These are phyloP conservation scores for Maudiozyma bulderi DNA, from an alignment of 805 yeast genomes.

Conservation along the genomic window DNA sequence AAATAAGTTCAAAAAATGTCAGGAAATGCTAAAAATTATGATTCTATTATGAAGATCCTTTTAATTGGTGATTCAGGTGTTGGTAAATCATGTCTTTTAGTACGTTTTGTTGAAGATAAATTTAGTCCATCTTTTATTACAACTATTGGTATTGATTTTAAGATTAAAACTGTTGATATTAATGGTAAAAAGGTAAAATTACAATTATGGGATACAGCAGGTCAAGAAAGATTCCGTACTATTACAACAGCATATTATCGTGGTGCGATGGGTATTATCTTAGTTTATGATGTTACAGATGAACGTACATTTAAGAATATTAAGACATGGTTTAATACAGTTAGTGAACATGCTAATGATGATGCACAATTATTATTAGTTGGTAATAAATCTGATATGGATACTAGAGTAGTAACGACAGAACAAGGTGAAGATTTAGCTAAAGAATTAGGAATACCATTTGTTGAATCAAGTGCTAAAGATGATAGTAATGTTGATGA, in stretches of 20 bases:
- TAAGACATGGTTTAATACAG: constrained; percentile 90
- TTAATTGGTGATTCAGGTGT: constrained; percentile 91
- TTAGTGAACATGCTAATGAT: constrained; percentile 90
- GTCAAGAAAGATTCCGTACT: constrained; percentile 89
- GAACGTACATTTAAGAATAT: constrained; percentile 87
- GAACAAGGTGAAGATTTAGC: constrained; percentile 91
- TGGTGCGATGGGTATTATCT: constrained; percentile 80
- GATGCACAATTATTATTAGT: constrained; percentile 93
- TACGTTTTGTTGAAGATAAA: constrained; percentile 91
- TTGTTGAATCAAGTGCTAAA: constrained; percentile 93
- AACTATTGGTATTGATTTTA: constrained; percentile 95
- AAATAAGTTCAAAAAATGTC: constrained; percentile 3
- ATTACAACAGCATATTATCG: constrained; percentile 87
- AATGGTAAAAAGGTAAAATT: constrained; percentile 87
- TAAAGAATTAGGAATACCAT: constrained; percentile 74
- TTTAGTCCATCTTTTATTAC: constrained; percentile 94
- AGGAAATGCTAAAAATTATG: constrained; percentile 38
- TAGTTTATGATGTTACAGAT: constrained; percentile 76
- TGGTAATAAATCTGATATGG: constrained; percentile 91
- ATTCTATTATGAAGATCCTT: constrained; percentile 81
- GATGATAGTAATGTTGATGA: constrained; percentile 84
- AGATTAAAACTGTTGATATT: constrained; percentile 88
- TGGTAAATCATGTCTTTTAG: constrained; percentile 78
- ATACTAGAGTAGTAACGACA: constrained; percentile 69
- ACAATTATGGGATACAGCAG: constrained; percentile 96